Evolutionary conservation across 192 early-diverging fungal species (phyloP).

Genomic region (Backusella macrospora): DNA sequence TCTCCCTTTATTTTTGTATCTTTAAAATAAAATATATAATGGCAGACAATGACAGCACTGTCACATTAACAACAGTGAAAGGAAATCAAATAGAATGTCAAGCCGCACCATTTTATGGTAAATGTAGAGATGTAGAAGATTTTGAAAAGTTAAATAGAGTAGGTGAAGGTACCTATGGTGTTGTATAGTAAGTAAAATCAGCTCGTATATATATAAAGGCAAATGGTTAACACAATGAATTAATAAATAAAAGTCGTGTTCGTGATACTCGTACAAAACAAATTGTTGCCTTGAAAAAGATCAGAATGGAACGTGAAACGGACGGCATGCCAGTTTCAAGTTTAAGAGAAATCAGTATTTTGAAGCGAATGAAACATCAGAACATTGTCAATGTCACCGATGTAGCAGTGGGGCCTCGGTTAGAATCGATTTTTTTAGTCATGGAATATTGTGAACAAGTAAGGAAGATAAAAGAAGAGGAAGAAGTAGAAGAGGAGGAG

Average conservation of each 20-base stretch:
- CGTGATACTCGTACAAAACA: conserved; percentile 51
- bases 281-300: conserved; percentile 55
- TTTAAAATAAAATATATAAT: conserved; percentile 2
- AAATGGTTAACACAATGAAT: neutral
- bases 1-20: neutral
- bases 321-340: conserved; percentile 74
- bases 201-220: neutral
- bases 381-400: conserved; percentile 77
- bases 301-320: conserved; percentile 57
- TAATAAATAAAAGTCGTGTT: conserved; percentile 46
- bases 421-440: conserved; percentile 83
- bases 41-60: neutral
- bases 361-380: conserved; percentile 65
- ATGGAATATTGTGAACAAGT: conserved; percentile 92
- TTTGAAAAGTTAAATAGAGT: conserved; percentile 90
- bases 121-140: conserved; percentile 79
- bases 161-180: conserved; percentile 92
- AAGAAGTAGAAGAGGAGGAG: neutral
- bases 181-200: conserved; percentile 70
- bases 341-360: conserved; percentile 74
- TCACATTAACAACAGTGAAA: conserved; percentile 15
- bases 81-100: conserved; percentile 20
- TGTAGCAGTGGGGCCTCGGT: conserved; percentile 63
- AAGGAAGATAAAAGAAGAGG: conserved; percentile 5
- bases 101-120: conserved; percentile 54